These are phyloP conservation scores for Daedaleopsis sinensis DNA, from an alignment of 768 basidiomycete genomes.

Conservation along the genomic window DNA sequence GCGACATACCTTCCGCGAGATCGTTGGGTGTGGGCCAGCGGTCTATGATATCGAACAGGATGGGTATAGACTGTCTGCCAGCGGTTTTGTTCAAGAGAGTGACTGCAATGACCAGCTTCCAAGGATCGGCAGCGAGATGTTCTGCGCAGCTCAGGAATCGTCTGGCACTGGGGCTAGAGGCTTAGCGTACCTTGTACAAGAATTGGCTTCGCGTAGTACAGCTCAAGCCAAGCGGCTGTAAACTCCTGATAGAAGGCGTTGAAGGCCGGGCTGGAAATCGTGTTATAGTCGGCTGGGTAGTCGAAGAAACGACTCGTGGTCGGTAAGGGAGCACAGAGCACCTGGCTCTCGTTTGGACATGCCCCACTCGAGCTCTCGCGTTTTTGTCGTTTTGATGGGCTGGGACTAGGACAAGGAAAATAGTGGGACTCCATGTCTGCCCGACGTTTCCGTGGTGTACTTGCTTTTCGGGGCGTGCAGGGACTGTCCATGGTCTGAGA, in stretches of 20 bases:
- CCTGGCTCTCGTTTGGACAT: neutral
- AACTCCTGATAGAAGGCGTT: conserved; percentile 13
- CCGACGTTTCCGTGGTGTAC: neutral
- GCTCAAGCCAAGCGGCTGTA: neutral
- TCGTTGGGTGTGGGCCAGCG: conserved; percentile 61
- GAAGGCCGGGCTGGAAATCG: neutral
- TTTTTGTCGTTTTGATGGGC: neutral
- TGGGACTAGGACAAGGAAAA: conserved; percentile 5
- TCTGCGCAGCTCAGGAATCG: conserved; percentile 37
- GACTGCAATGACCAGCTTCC: conserved; percentile 70
- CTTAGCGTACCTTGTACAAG: conserved; percentile 30
- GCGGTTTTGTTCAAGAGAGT: conserved; percentile 73
- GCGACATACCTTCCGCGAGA: conserved; percentile 53
- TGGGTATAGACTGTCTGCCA: conserved; percentile 63
- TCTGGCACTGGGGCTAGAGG: neutral
- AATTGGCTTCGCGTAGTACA: conserved; percentile 30
- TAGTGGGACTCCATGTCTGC: conserved; percentile 1
- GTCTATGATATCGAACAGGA: conserved; percentile 59
- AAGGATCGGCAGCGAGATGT: conserved; percentile 55
- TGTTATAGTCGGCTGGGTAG: neutral
- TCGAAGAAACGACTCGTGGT: conserved; percentile 7
- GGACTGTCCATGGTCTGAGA: neutral
- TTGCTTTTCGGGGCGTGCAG: neutral
- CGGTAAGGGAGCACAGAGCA: neutral
- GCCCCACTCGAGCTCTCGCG: too few relatives aligned